Conservation (phyloP, 169 alveolate species). For the Babesia caballi region DNA sequence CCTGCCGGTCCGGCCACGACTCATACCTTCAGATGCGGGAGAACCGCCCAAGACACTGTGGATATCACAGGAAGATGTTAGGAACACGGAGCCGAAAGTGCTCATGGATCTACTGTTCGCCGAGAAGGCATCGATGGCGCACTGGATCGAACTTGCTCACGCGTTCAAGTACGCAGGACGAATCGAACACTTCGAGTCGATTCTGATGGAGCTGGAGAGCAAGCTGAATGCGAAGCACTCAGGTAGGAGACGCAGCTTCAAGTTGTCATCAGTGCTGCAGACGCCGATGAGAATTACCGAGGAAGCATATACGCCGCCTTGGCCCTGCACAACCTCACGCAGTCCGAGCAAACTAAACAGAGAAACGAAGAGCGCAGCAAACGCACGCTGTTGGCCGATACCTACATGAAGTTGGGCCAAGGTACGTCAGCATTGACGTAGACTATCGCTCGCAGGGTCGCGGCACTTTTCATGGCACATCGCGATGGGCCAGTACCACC, state of each 20-base stretch:
- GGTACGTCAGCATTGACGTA: background rate
- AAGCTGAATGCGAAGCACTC: background rate
- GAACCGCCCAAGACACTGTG: conserved; percentile 15
- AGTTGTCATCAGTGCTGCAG: background rate
- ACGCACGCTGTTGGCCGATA: conserved; percentile 29
- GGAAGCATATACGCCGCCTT: conserved; percentile 48
- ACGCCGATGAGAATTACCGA: background rate
- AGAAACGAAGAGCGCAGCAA: conserved; percentile 23
- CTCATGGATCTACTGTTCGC: conserved; percentile 1
- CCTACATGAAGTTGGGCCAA: conserved; percentile 17
- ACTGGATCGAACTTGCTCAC: conserved; percentile 53
- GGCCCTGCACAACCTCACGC: conserved; percentile 46
- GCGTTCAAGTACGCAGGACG: conserved; percentile 36
- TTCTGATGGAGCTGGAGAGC: conserved; percentile 37
- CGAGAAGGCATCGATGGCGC: conserved; percentile 27
- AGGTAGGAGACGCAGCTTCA: background rate
- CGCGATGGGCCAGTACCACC: conserved; percentile 49
- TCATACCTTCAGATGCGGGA: background rate
- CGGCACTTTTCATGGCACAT: conserved; percentile 23
- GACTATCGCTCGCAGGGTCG: background rate
- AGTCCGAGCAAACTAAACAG: conserved; percentile 16
- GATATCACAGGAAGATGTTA: conserved; percentile 54
- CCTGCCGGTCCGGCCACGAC: conserved; percentile 29
- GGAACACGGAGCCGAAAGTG: background rate
- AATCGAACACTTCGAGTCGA: conserved; percentile 25